Conservation (phyloP, 2,329 filamentous ascomycete species). For the Pleomassaria siparia region DNA sequence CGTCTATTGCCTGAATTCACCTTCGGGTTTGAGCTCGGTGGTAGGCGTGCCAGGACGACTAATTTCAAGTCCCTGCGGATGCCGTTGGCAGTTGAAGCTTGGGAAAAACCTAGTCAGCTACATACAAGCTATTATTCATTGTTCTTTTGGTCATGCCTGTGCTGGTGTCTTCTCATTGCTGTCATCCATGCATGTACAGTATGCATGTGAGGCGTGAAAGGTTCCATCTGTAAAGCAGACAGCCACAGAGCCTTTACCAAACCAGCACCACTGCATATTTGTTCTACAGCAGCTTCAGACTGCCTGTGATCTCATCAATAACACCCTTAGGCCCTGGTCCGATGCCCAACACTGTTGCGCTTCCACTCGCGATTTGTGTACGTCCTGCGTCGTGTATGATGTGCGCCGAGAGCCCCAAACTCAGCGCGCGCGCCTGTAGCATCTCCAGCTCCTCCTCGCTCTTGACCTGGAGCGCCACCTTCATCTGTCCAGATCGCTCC, state of each 20-base stretch:
- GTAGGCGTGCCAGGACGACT: conserved; percentile 38
- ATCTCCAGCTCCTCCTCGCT: conserved; percentile 77
- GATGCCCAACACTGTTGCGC: conserved; percentile 83
- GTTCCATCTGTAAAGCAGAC: neutral
- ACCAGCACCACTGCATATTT: neutral
- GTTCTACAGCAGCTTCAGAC: conserved; percentile 73
- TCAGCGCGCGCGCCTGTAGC: conserved; percentile 77
- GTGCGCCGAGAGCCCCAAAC: conserved; percentile 81
- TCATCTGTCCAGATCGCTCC: conserved; percentile 85
- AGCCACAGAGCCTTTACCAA: neutral
- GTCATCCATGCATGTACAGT: no score
- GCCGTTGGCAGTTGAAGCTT: conserved; percentile 87
- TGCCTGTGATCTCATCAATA: conserved; percentile 82
- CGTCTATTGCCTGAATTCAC: conserved; percentile 55
- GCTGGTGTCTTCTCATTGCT: neutral
- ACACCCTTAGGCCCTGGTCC: conserved; percentile 76
- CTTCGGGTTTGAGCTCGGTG: conserved; percentile 43
- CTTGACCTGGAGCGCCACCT: conserved; percentile 89
- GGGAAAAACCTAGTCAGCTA: conserved; percentile 82
- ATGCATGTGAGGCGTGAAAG: neutral
- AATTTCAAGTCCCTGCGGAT: conserved; percentile 70
- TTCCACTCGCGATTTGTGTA: conserved; percentile 93
- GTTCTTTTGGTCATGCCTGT: neutral
- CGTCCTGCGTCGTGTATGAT: conserved; percentile 94
- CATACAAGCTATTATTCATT: conserved; percentile 48